Evolutionary conservation across 176 grass and related monocot genomes (phyloP), one percentile per base, ranked within the genome.

Genomic region (Calamus simplicifolius): DNA sequence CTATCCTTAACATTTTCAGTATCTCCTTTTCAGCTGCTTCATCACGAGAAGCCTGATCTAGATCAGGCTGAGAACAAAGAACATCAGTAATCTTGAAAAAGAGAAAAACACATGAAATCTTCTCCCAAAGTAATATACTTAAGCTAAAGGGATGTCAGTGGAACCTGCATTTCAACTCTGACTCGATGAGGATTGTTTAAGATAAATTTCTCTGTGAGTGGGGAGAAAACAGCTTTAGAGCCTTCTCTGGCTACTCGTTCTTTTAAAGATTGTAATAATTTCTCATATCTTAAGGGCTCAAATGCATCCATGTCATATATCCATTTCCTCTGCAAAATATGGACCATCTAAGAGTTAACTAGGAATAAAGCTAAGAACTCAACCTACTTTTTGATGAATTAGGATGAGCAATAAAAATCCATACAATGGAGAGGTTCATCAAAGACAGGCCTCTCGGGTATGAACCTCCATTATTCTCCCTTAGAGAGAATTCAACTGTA

Each of bases 261-360:
- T 88, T 98, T 98, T 70, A 98, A 52, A 48, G 85, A 69, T 70
- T 98, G 84, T 76, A 98, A 73, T 5, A 84, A 81, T 50, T 57
- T 51, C 66, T 98, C 84, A 89, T 89, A 98, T 83, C 86, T 98
- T 66, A 98, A 70, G 82, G 93, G 93, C 67, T 98, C 93, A 57
- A 98, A 92, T 48, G 88, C 87, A 70, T 98, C 88, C 93, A 89
- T 80, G 62, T 92, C 93, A 66, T 98, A 98, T 66, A 98, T 98
- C 93, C 93, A 92, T 72, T 92, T 98, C 18, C 81, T 88, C 88
- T 92, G 73, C 52, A 85, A 58, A n/a, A 83, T 52, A 52, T 62
- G 56, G 58, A 54, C 10, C 3, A 19, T 54, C 35, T 10, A 10
- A 10, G 35, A 43, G 35, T 12, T 43, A 43, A 43, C 5, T 1